These are phyloP conservation scores for Lentinula raphanica DNA, from an alignment of 768 basidiomycete species.

Conservation along the genomic window DNA sequence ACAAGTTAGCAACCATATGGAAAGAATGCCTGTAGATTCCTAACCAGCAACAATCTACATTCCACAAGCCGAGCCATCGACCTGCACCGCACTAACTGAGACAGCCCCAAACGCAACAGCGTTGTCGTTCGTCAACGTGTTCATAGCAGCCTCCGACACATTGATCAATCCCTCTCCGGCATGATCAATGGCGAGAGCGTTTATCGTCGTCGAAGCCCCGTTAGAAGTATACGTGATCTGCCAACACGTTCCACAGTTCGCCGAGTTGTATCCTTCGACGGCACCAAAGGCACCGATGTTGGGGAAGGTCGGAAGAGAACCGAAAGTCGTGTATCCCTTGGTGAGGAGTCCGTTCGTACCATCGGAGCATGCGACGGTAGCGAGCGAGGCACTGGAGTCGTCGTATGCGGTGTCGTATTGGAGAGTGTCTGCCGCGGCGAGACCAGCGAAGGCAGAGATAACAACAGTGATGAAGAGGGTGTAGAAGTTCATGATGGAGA, in stretches of 20 bases:
- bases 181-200: slow-evolving; percentile 33
- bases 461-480: slow-evolving; percentile 16
- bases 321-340: slow-evolving; percentile 41
- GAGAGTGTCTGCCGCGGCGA: slow-evolving; percentile 22
- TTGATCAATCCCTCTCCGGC: slow-evolving; percentile 35
- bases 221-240: slow-evolving; percentile 26
- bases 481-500: slow-evolving; percentile 18
- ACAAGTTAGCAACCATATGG: too few relatives aligned
- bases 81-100: slow-evolving; percentile 35
- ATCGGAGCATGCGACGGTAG: slow-evolving; percentile 38
- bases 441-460: slow-evolving; percentile 17
- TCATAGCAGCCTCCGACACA: slow-evolving; percentile 49
- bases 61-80: slow-evolving; percentile 46
- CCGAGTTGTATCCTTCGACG: slow-evolving; percentile 30
- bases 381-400: slow-evolving; percentile 30
- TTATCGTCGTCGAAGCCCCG: slow-evolving; percentile 17
- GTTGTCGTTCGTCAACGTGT: slow-evolving; percentile 42
- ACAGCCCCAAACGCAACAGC: slow-evolving; percentile 46
- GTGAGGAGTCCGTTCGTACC: slow-evolving; percentile 33
- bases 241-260: slow-evolving; percentile 41
- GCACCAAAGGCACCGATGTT: slow-evolving; percentile 44
- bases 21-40: background rate
- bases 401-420: slow-evolving; percentile 52
- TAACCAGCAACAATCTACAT: slow-evolving; percentile 18
- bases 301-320: slow-evolving; percentile 51